Evolutionary conservation across 192 early-diverging fungal species (phyloP).

Genomic region (Backusella luteola): DNA sequence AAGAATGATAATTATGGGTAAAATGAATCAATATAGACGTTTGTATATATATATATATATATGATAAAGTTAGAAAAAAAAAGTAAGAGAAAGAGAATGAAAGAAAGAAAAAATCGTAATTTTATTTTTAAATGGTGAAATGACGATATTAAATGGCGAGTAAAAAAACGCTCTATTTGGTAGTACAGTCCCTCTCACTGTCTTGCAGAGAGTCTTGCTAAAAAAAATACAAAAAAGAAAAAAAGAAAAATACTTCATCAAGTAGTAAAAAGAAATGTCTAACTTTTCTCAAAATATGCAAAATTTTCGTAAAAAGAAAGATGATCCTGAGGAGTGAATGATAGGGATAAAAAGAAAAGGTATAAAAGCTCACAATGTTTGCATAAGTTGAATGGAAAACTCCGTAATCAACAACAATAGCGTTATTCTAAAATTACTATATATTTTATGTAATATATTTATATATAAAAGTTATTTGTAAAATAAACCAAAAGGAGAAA

Average conservation of each 20-base stretch:
- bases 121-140: conserved; percentile 14
- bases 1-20: not conserved
- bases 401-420: not conserved
- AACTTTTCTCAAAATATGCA: not conserved
- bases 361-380: not conserved
- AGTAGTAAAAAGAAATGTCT: not conserved
- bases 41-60: not conserved
- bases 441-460: not conserved
- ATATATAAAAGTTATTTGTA: not conserved
- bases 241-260: not conserved
- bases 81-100: not conserved
- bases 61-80: not conserved
- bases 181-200: not conserved
- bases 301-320: not conserved
- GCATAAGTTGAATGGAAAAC: not conserved
- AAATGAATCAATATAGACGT: not conserved
- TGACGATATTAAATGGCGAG: not conserved
- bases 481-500: conserved; percentile 6
- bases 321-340: not conserved
- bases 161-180: not conserved
- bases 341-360: not conserved
- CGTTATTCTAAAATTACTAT: not conserved
- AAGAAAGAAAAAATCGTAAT: not conserved
- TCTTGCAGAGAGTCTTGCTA: not conserved
- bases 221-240: not conserved